A percentile compares a stretch with the other conserved stretches of the same genome.
Evolutionary conservation across 495 filamentous ascomycete genomes (phyloP).

Genomic region (Acidomyces sp.): DNA sequence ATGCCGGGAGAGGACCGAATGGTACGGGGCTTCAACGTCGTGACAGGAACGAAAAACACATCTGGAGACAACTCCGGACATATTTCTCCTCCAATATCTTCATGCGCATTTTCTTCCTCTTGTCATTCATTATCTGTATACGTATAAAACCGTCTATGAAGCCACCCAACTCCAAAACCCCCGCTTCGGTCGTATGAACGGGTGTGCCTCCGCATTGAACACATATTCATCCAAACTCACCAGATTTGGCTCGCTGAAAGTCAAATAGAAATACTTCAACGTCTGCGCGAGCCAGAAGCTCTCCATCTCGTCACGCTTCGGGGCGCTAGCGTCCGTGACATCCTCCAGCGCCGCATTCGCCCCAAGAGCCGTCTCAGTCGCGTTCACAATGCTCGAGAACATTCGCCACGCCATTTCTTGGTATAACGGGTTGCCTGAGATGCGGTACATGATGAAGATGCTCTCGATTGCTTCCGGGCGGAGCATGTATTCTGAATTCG

Average conservation of each 20-base stretch:
- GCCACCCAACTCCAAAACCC: not conserved
- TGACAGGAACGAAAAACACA: no score
- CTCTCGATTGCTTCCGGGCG: slow-evolving; percentile 38
- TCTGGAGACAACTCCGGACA: no score
- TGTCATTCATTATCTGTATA: no score
- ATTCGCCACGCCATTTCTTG: slow-evolving; percentile 63
- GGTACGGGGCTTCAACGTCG: no score
- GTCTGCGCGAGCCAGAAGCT: slow-evolving; percentile 38
- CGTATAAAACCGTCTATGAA: no score
- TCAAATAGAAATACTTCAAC: slow-evolving; percentile 42
- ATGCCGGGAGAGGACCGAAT: no score
- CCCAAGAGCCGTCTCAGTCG: slow-evolving; percentile 22
- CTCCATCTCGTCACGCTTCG: slow-evolving; percentile 26
- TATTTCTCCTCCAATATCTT: no score
- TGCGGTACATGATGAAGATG: slow-evolving; percentile 61
- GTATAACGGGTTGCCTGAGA: slow-evolving; percentile 52
- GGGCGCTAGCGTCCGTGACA: slow-evolving; percentile 14
- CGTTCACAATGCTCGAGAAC: slow-evolving; percentile 45
- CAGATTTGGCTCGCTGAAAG: slow-evolving; percentile 34
- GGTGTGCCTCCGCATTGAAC: slow-evolving; percentile 42
- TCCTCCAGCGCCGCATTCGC: slow-evolving; percentile 26
- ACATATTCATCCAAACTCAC: slow-evolving; percentile 43
- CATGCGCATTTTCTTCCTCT: no score
- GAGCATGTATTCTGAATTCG: slow-evolving; percentile 44
- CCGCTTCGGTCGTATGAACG: slow-evolving; percentile 20